A percentile compares a stretch with the other conserved stretches of the same genome.
Evolutionary conservation across 495 filamentous ascomycete genomes (phyloP).

Genomic region (Penicillium silybi): DNA sequence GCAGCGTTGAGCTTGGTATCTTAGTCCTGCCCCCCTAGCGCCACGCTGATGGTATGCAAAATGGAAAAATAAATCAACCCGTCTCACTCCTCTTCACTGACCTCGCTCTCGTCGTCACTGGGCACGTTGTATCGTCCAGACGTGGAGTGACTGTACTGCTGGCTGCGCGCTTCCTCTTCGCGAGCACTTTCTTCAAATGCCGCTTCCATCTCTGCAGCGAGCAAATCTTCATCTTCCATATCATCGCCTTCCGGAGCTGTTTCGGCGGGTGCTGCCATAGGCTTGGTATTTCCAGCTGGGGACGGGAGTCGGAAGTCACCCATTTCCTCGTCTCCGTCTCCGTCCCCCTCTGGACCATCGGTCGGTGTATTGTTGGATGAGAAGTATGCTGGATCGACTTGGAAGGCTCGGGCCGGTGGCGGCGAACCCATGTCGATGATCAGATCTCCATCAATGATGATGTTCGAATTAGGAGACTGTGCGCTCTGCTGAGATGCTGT

Average conservation of each 20-base stretch:
- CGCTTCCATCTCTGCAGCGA: slow-evolving; percentile 48
- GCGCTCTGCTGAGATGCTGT: slow-evolving; percentile 31
- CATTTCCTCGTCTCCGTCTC: slow-evolving; percentile 38
- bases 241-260: slow-evolving; percentile 18
- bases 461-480: slow-evolving; percentile 41
- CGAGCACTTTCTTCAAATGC: slow-evolving; percentile 43
- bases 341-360: slow-evolving; percentile 25
- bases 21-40: slow-evolving; percentile 8
- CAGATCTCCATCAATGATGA: slow-evolving; percentile 46
- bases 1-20: slow-evolving; percentile 10
- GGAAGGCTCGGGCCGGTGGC: slow-evolving; percentile 32
- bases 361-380: slow-evolving; percentile 38
- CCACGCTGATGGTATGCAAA: slow-evolving; percentile 17
- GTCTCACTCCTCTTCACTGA: slow-evolving; percentile 45
- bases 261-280: neutral
- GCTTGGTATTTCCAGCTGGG: slow-evolving; percentile 26
- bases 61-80: slow-evolving; percentile 2
- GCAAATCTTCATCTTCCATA: slow-evolving; percentile 39
- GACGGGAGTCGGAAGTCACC: slow-evolving; percentile 41
- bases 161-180: slow-evolving; percentile 35
- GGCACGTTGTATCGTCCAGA: slow-evolving; percentile 31
- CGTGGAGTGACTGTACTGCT: slow-evolving; percentile 26
- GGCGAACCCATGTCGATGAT: slow-evolving; percentile 52
- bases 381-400: slow-evolving; percentile 42
- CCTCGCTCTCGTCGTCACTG: slow-evolving; percentile 49